Base-by-base conservation (phyloP, 371 early-diverging fungal species). In the Zopfochytrium polystomum region DNA sequence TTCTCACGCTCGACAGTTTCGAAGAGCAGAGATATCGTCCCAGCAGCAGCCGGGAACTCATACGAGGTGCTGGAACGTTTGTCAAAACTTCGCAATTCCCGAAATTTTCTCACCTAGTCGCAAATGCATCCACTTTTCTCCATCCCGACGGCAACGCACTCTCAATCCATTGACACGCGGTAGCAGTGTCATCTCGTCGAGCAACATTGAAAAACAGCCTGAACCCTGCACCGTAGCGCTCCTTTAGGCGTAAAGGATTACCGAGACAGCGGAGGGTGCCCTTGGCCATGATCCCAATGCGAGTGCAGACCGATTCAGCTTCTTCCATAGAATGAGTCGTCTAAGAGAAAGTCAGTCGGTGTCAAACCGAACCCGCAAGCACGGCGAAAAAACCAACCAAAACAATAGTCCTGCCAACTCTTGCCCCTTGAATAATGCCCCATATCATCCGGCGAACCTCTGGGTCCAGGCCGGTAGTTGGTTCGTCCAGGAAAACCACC, bases 321-420 rank as follows among this genome's bases (percentile, higher is more conserved):
- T 89, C 89, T 58, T 89, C 89, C 87, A 88, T 86, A n/a, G 81
- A 81, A 54, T 88, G 87, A 0, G 87, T n/a, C n/a, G n/a, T n/a
- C n/a, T n/a, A n/a, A n/a, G n/a, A n/a, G n/a, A n/a, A n/a, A n/a
- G n/a, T n/a, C n/a, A 82, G 22, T 68, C 68, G n/a, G 81, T 52
- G 22, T 82, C 63, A n/a, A 35, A 26, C 5, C 25, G 34, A 15
- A 55, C 15, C 34, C n/a, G 30, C 11, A 43, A 27, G 1, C 1
- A 29, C 46, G 29, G 43, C 23, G 34, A 27, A 30, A 20, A 42
- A 55, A 0, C 34, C 30, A 18, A 47, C 45, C 65, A 87, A 61
- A 34, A 89, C 66, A 52, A 89, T 81, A 33, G 88, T 86, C 29
- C 78, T 80, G 22, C 77, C 80, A 42, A 68, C 61, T 59, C 80